phyloP scores from a whole-genome alignment of 352 stramenopile genomes.

The Phytophthora constricta region DNA sequence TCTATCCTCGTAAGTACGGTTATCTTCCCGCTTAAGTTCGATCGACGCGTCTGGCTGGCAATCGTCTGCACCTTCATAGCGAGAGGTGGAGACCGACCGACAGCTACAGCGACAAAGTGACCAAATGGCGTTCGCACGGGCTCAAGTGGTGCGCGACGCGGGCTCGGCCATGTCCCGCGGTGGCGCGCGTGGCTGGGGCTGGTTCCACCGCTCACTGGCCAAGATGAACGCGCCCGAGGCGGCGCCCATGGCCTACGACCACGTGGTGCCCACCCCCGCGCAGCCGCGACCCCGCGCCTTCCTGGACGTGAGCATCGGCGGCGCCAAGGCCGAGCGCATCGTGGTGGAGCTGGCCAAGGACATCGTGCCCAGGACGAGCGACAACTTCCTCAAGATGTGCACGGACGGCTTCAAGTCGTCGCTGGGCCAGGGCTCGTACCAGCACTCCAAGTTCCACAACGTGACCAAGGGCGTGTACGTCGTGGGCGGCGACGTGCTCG shows the following conservation, averaged over 20 bases:
- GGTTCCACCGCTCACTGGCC: conserved; percentile 82
- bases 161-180: conserved; percentile 62
- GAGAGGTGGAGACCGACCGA: no score
- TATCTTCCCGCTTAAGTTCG: conserved; percentile 1
- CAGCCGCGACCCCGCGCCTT: conserved; percentile 73
- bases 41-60: conserved; percentile 32
- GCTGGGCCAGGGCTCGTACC: conserved; percentile 79
- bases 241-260: conserved; percentile 67
- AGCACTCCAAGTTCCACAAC: conserved; percentile 87
- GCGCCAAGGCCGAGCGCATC: conserved; percentile 74
- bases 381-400: conserved; percentile 84
- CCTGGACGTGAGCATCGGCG: conserved; percentile 86
- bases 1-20: conserved; percentile 9
- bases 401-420: conserved; percentile 68
- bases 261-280: conserved; percentile 57
- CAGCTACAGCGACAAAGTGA: conserved; percentile 9
- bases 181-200: conserved; percentile 77
- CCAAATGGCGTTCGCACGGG: conserved; percentile 67
- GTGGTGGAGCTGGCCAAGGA: conserved; percentile 86
- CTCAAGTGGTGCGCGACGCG: conserved; percentile 62
- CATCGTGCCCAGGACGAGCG: conserved; percentile 75
- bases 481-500: conserved; percentile 76
- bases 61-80: no score
- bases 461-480: conserved; percentile 85
- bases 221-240: conserved; percentile 85